Evolutionary conservation across 2,329 filamentous ascomycete species (phyloP), one percentile per base, ranked within the genome.

Genomic region (Chaetothyriales sp.): DNA sequence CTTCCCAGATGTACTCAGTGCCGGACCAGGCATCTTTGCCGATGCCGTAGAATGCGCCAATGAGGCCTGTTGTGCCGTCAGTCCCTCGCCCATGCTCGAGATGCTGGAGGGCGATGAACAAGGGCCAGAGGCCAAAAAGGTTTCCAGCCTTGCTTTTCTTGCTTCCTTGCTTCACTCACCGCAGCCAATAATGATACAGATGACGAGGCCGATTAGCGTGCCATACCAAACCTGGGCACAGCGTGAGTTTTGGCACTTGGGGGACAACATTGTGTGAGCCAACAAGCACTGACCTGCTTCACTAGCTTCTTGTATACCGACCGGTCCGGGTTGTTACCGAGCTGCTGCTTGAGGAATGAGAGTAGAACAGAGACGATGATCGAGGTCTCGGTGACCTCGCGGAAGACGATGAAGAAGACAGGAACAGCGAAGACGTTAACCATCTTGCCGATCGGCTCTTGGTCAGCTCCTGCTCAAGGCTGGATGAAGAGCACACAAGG

Each of bases 351-450:
- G 53, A 94, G 71, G 65, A 92, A 94, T 19, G 87, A 81, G 43
- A 94, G 77, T 33, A 94, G 73, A n/a, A 94, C 84, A 0, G 88
- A 90, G 56, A 94, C 81, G 61, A 94, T 86, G 63, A 94, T 88
- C 62, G 78, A 82, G 0, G 84, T 85, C 72, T 94, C 88, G 47
- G 94, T 73, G 44, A 81, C 81, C 70, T 94, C 89, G 64, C 89
- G 82, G 66, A 94, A 92, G 69, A 86, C 82, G 66, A 95, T 86
- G 72, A 95, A 89, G 72, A 94, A 94, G 51, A 94, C 80, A 75
- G 84, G 85, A 19, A 88, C 80, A 56, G 84, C 78, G 67, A 89
- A 89, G 53, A 89, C 81, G 65, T 84, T 78, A 55, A 77, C 74
- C 65, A 82, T 81, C 71, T 78, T 82, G 58, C 51, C 29, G 15